Base-by-base conservation (phyloP, 345 rosid genomes). In the Linum lewisii region DNA sequence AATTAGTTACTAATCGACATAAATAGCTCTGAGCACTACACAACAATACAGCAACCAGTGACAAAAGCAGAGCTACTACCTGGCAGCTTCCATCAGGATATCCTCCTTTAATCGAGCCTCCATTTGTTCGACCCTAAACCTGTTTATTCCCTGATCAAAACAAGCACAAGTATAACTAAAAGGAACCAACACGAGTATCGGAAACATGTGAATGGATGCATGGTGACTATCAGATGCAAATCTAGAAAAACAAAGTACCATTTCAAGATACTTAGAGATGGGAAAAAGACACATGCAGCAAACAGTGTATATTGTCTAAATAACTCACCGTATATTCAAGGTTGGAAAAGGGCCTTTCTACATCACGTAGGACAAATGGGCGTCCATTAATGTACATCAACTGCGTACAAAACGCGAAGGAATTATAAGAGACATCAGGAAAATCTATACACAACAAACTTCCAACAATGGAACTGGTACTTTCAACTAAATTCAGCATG, bases 331-430 rank as follows among this genome's bases (percentile, higher is more conserved):
- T 92, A 72, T 84, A 88, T 64, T 88, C 98, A n/a, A 92, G 98
- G 78, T 92, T 92, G 67, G 98, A 84, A 75, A 86, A 85, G 42
- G 98, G 98, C 69, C 88, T 88, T 78, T 83, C 95, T 19, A 81
- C 96, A 69, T 92, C 98, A 60, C 98, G 93, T 78, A 92, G 77
- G 65, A 92, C 98, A 83, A 92, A 92, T 53, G 98, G 98, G 6
- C 95, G 84, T 13, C 98, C 96, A 37, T 92, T 92, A 21, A 88
- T 81, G 69, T 92, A 88, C 21, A 92, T 87, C 61, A 92, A 86
- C 98, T 92, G 81, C 7, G 13, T 62, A 75, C 67, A 81, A 66
- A 20, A 25, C 10, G 19, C 54, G 16, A 58, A 4, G 24, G 57
- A n/a, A 58, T 29, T 19, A 21, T 55, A 58, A 54, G 49, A 52